Evolutionary conservation across 805 yeast genomes (phyloP), one percentile per base, ranked within the genome.

Genomic region (Deakozyma indianensis): DNA sequence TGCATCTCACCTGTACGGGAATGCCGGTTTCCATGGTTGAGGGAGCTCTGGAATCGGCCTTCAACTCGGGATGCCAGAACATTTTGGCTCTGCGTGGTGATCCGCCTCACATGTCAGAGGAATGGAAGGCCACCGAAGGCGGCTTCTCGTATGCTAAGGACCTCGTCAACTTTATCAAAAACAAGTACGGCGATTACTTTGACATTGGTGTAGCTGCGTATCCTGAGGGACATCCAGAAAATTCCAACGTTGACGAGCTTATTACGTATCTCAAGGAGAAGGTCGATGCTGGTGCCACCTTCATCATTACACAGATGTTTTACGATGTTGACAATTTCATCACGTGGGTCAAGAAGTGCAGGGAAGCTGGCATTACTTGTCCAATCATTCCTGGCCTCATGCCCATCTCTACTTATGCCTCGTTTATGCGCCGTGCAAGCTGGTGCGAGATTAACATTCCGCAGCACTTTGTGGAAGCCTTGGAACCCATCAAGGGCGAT

Each of bases 321-420:
- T 90, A 81, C 59, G 96, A 90, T 60, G 83, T 77, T n/a, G 77
- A 74, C 44, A 81, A 81, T 59, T 87, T 83, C 60, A 54, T 85
- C 22, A 59, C 61, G 2, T 92, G 98, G 98, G 85, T 92, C 56
- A 61, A 69, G 18, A 64, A 68, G 48, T 73, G 90, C 46, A 74
- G 90, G 53, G 77, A 70, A 21, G 67, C 68, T 21, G 96, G 95
- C 21, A 74, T 92, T 51, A 69, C 70, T 35, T 78, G 84, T 45
- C 97, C 97, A 23, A 83, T 92, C 52, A 80, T 92, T 48, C 98
- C 98, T 1, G 98, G 98, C 14, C 87, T 92, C 63, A 92, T 92
- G 98, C 98, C 98, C 21, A 88, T 92, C 48, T 79, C 94, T n/a
- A 85, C 96, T 2, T 88, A 90, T 64, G 83, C 94, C 22, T 78